A percentile compares a stretch with the other conserved stretches of the same genome.
phyloP scores from a whole-genome alignment of 2,329 filamentous ascomycete genomes.

The Cladophialophora immunda region DNA sequence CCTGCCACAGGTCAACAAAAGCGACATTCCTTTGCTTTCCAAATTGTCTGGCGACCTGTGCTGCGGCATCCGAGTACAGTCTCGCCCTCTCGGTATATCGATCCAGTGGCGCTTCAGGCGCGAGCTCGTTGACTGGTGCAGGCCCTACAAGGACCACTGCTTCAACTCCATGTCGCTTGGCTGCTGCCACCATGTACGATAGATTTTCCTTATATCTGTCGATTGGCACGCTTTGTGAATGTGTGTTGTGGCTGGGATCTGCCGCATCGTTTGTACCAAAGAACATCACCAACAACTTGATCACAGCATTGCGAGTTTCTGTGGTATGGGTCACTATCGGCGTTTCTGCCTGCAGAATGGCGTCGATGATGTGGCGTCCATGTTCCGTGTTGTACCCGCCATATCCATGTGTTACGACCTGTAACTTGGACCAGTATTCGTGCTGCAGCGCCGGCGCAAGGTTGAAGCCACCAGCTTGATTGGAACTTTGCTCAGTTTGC shows the following conservation, averaged over 20 bases:
- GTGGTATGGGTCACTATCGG: background rate
- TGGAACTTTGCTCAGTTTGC: background rate
- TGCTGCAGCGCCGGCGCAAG: conserved; percentile 3
- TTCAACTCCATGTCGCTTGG: background rate
- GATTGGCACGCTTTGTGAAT: background rate
- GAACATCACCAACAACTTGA: background rate
- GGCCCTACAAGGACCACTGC: background rate
- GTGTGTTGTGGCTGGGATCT: background rate
- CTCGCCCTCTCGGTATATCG: background rate
- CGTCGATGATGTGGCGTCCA: conserved; percentile 2
- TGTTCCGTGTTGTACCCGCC: conserved; percentile 7
- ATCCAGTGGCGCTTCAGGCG: background rate
- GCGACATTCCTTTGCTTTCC: background rate
- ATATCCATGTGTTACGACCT: conserved; percentile 2
- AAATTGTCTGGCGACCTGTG: background rate
- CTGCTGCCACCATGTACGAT: background rate
- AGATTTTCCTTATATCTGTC: conserved; percentile 5
- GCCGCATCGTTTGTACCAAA: conserved; percentile 5
- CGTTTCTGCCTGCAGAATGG: background rate
- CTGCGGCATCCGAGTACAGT: background rate
- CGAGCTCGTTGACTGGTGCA: background rate
- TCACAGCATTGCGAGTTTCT: background rate
- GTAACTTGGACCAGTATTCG: conserved; percentile 6
- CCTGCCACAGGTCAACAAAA: background rate
- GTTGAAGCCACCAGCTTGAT: background rate